Evolutionary conservation across 257 asterid species (phyloP).

Genomic region (Ocimum tenuiflorum): DNA sequence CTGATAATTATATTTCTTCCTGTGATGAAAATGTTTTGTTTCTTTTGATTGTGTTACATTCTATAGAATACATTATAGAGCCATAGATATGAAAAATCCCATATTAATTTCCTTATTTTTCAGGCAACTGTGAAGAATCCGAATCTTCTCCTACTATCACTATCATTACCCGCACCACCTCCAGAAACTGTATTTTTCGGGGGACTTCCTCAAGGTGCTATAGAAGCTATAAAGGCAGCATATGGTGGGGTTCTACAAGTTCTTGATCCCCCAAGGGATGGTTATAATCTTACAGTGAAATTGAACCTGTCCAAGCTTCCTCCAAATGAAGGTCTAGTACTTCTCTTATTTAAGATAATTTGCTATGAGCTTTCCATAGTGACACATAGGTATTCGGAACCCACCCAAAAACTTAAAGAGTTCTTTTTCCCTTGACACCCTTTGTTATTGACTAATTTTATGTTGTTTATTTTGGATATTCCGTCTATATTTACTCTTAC

Average conservation of each 20-base stretch:
- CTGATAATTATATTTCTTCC: not conserved
- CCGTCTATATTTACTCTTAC: too few species aligned
- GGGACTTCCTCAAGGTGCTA: conserved; percentile 87
- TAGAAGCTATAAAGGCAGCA: conserved; percentile 84
- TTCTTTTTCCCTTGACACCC: conserved; percentile 1
- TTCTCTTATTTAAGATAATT: conserved; percentile 43
- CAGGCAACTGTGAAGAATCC: conserved; percentile 84
- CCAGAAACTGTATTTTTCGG: conserved; percentile 76
- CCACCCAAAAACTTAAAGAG: conserved; percentile 2
- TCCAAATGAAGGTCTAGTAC: conserved; percentile 88
- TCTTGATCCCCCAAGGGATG: conserved; percentile 98
- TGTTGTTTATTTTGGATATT: not conserved
- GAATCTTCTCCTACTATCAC: conserved; percentile 58
- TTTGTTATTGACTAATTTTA: not conserved
- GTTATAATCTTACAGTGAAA: conserved; percentile 87
- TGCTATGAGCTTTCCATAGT: conserved; percentile 41
- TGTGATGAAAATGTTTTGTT: too few species aligned
- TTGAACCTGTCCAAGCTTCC: conserved; percentile 90
- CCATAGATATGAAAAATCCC: not conserved
- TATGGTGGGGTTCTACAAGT: conserved; percentile 77
- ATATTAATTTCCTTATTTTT: too few species aligned
- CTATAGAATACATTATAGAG: not conserved
- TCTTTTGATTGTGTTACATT: conserved; percentile 4
- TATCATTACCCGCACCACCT: conserved; percentile 82
- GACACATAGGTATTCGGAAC: conserved; percentile 24